phyloP scores from a whole-genome alignment of 2,329 filamentous ascomycete genomes.

The Epichloe typhina region DNA sequence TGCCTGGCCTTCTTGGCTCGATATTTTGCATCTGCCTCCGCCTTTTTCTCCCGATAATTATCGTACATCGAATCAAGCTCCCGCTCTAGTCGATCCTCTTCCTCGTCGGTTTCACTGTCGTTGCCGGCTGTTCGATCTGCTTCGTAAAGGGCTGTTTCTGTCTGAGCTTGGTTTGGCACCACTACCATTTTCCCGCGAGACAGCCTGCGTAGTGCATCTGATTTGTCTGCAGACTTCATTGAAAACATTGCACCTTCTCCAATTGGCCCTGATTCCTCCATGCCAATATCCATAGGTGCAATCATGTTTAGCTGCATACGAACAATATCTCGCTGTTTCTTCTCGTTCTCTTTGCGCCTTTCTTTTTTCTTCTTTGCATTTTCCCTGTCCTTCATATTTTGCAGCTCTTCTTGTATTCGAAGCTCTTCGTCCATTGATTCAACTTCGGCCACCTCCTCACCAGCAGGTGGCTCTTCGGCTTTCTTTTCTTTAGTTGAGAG shows the following conservation, averaged over 20 bases:
- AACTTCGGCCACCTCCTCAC: slow-evolving; percentile 57
- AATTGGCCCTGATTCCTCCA: slow-evolving; percentile 68
- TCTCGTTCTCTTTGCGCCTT: slow-evolving; percentile 77
- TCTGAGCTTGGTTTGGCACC: slow-evolving; percentile 41
- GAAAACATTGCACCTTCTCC: slow-evolving; percentile 79
- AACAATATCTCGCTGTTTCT: slow-evolving; percentile 87
- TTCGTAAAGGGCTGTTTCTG: slow-evolving; percentile 44
- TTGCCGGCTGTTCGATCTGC: slow-evolving; percentile 39
- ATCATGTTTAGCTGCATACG: slow-evolving; percentile 97
- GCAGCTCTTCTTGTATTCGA: slow-evolving; percentile 75
- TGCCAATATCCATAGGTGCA: slow-evolving; percentile 86
- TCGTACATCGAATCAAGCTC: slow-evolving; percentile 85
- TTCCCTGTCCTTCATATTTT: slow-evolving; percentile 69
- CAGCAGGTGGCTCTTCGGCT: slow-evolving; percentile 27
- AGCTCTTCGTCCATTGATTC: slow-evolving; percentile 92
- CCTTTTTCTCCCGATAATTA: slow-evolving; percentile 66
- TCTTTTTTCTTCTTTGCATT: slow-evolving; percentile 67
- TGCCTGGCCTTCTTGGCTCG: slow-evolving; percentile 80
- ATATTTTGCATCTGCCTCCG: slow-evolving; percentile 72
- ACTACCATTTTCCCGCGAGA: slow-evolving; percentile 65
- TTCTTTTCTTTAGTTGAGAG: slow-evolving; percentile 59
- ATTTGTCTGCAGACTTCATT: slow-evolving; percentile 69
- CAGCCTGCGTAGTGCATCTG: slow-evolving; percentile 48
- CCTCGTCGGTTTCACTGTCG: slow-evolving; percentile 57
- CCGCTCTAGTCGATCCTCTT: slow-evolving; percentile 68